Conservation (phyloP, 345 rosid genomes). For the Eucalyptus sideroxylon region DNA sequence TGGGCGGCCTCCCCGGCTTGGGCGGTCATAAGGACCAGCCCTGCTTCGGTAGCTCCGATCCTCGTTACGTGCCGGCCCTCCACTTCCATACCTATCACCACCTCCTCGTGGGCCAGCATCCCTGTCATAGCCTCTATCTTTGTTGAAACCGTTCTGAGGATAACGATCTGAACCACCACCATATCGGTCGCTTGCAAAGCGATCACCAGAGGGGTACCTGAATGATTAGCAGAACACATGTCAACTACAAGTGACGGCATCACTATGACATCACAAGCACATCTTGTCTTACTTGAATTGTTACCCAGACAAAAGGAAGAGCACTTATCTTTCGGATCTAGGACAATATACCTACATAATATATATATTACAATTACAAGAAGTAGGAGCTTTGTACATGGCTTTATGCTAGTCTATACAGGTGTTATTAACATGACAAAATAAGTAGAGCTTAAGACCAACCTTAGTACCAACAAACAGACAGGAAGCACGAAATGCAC, state of each 20-base stretch:
- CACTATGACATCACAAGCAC: not conserved
- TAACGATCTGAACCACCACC: constrained; percentile 66
- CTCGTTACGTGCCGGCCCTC: constrained; percentile 60
- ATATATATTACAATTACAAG: not conserved
- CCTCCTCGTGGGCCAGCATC: constrained; percentile 56
- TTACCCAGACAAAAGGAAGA: not conserved
- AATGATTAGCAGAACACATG: not conserved
- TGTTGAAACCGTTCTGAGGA: constrained; percentile 56
- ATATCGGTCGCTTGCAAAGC: constrained; percentile 58
- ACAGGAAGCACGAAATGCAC: not conserved
- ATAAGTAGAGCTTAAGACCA: not conserved
- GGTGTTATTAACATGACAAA: not conserved
- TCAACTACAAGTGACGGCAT: not conserved
- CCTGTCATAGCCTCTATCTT: constrained; percentile 63
- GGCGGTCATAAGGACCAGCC: constrained; percentile 74
- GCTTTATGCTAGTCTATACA: not conserved
- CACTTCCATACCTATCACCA: constrained; percentile 53
- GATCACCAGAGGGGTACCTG: constrained; percentile 74
- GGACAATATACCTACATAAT: not conserved
- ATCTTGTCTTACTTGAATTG: not conserved
- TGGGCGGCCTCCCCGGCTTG: constrained; percentile 56
- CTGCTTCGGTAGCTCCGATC: constrained; percentile 68
- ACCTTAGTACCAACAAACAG: not conserved
- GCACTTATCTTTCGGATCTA: not conserved
- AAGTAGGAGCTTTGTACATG: not conserved